phyloP scores from a whole-genome alignment of 805 yeast species.

The Lachancea meyersii region DNA sequence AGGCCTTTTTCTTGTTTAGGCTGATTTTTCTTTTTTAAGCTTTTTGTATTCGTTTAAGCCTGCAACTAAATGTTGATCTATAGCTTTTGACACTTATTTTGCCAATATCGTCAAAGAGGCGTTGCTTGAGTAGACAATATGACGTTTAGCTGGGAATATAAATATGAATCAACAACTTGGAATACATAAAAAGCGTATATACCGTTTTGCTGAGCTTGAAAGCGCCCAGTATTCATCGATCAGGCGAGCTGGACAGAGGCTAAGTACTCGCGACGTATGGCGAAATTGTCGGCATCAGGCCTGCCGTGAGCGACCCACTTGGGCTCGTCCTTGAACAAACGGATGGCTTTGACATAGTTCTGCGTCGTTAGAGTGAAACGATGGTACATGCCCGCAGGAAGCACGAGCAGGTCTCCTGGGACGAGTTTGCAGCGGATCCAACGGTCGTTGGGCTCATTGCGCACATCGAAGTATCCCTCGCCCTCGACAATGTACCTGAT shows the following conservation, averaged over 20 bases:
- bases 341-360: conserved; percentile 65
- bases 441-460: conserved; percentile 45
- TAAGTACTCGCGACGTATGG: conserved; percentile 43
- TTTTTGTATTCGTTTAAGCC: background rate
- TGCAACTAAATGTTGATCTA: background rate
- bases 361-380: conserved; percentile 70
- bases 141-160: no score
- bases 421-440: conserved; percentile 75
- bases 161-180: background rate
- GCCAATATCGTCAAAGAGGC: background rate
- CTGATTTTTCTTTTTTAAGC: background rate
- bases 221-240: background rate
- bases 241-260: background rate
- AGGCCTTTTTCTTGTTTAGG: background rate
- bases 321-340: conserved; percentile 91
- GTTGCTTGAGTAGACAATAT: no score
- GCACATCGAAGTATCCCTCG: conserved; percentile 84
- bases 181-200: background rate
- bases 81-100: background rate
- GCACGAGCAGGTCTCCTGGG: conserved; percentile 57
- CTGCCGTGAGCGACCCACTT: conserved; percentile 88
- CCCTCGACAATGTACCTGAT: conserved; percentile 87
- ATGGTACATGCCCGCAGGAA: conserved; percentile 93
- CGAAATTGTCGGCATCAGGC: conserved; percentile 46
- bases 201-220: background rate